A percentile compares a stretch with the other conserved stretches of the same genome.
These are phyloP conservation scores for Trametes polyzona DNA, from an alignment of 1,284 basidiomycete species.

Conservation along the genomic window DNA sequence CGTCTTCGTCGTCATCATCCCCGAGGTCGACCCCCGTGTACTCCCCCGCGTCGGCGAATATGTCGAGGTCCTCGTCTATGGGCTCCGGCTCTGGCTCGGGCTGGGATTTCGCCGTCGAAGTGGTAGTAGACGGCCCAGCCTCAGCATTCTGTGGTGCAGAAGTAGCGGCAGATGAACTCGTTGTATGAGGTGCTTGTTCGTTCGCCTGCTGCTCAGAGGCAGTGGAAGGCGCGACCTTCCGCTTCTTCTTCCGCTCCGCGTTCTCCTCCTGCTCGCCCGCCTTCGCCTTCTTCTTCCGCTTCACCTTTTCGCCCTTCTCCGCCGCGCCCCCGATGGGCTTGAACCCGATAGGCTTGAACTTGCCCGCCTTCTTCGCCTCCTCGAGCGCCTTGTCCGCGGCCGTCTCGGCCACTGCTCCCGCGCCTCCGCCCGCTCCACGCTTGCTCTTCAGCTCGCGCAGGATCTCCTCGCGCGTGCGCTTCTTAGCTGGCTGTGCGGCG, in stretches of 20 bases:
- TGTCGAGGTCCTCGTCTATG: constrained; percentile 65
- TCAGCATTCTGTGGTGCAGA: constrained; percentile 30
- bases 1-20: constrained; percentile 46
- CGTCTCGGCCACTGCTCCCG: background rate
- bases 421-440: constrained; percentile 36
- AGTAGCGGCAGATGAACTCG: constrained; percentile 44
- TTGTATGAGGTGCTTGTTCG: constrained; percentile 39
- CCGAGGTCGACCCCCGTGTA: constrained; percentile 74
- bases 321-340: constrained; percentile 53
- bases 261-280: constrained; percentile 30
- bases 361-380: constrained; percentile 61
- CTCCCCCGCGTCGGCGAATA: constrained; percentile 86
- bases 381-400: constrained; percentile 42
- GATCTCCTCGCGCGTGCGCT: constrained; percentile 75
- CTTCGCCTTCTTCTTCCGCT: constrained; percentile 39
- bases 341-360: constrained; percentile 83
- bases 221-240: constrained; percentile 43
- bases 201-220: constrained; percentile 35
- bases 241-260: constrained; percentile 39
- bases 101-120: constrained; percentile 23
- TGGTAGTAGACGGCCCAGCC: constrained; percentile 19
- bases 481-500: constrained; percentile 46
- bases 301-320: constrained; percentile 33
- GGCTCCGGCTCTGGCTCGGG: constrained; percentile 40
- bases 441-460: constrained; percentile 74